Base-by-base conservation (phyloP, 2,329 filamentous ascomycete genomes). In the Phialophora expanda region DNA sequence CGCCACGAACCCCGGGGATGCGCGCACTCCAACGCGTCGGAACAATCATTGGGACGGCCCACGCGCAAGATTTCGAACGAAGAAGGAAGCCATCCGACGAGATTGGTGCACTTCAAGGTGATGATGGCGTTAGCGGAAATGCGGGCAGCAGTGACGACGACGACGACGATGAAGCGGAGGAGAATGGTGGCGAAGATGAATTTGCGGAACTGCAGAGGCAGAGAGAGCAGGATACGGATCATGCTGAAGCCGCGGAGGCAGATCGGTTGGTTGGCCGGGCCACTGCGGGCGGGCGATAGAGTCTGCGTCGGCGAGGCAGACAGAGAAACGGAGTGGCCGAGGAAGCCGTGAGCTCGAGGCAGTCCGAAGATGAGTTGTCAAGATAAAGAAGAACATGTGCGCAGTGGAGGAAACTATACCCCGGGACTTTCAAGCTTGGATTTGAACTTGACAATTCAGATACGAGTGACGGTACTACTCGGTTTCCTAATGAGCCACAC, bases 61-160 rank as follows among this genome's bases (percentile, higher is more conserved):
- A 98, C 76, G 90, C 87, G 67, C 90, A 96, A 76, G 94, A 98
- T 78, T 98, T 97, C 76, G 91, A 96, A 78, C 90, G 95, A 80
- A 90, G 87, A 76, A 85, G 87, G 68, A 84, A 81, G 30, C 82
- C 83, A 2, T 12, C 59, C 6, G 60, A 50, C 0, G 81, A 82
- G 41, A 75, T 80, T 12, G 75, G 81, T 14, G 73, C 74, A 7
- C n/a, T 32, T 9, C 59, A 62, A 3, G 76, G 74, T 8, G 76
- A 76, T 20, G 74, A 73, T 32, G 75, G 48, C 30, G 8, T 38
- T 9, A 26, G 28, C 30, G 20, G 44, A 24, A 28, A 38, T 4
- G 58, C 20, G n/a, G 30, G 32, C 22, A 53, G 58, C 22, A 58
- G 53, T 24, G 48, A 58, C 17, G 63, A 65, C 17, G 62, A 65